Base-by-base conservation (phyloP, 495 filamentous ascomycete genomes). In the Penicillium goetzii region DNA sequence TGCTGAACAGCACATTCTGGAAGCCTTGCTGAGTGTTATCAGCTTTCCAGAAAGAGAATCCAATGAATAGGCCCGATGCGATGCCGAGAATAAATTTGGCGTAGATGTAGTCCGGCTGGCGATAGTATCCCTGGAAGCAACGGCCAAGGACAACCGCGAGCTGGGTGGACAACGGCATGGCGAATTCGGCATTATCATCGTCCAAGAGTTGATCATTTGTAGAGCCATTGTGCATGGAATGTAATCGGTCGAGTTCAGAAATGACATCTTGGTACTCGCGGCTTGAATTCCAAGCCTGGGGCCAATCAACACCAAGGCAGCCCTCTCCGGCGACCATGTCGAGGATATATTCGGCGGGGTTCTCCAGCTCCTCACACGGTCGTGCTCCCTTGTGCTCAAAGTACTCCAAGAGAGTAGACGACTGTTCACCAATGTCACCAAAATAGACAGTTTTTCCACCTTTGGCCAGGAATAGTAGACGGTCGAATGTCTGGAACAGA, bases 401-500 rank as follows among this genome's bases (percentile, higher is more conserved):
- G 76, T 95, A 96, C 43, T 79, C 78, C 0, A 86, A 85, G 57
- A 96, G 72, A 17, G 78, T 86, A 28, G 81, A 75, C 0, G 90
- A 90, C 74, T 92, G 86, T 64, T 89, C 74, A 38, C 92, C 92
- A 56, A 96, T 89, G 4, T 92, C 88, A 38, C 92, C 92, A 73
- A 93, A 96, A 77, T 96, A 96, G 40, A 96, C 90, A 0, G 91
- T 91, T 62, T 82, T 85, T 32, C 93, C 93, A 33, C 91, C 92
- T 58, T 86, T 88, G 4, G 87, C 87, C 38, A 97, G 80, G 78
- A 96, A 93, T 19, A 96, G 80, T 11, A 98, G 80, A 21, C 90
- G 86, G 73, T 98, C 93, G 68, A 98, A 98, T 49, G 90, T 85
- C 70, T 96, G 89, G 79, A 98, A 96, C 47, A 98, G 81, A 72